phyloP scores from a whole-genome alignment of 2,329 filamentous ascomycete species.

The Cladosporium sp. region DNA sequence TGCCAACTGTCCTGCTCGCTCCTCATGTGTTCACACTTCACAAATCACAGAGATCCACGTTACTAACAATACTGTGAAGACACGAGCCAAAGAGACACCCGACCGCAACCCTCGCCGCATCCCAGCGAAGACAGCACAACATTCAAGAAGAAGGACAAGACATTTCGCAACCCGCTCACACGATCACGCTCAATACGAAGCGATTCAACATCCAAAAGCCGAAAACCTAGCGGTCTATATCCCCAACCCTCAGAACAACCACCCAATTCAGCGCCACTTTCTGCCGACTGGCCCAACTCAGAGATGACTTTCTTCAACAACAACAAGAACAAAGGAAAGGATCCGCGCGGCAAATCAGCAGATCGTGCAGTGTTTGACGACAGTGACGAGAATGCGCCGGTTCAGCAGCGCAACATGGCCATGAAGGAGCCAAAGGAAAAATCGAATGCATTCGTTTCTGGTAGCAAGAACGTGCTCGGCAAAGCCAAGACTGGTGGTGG shows the following conservation, averaged over 20 bases:
- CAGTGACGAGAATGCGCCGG: constrained; percentile 24
- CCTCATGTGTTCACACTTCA: not conserved
- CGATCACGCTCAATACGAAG: constrained; percentile 27
- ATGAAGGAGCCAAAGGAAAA: constrained; percentile 24
- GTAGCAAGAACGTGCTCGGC: constrained; percentile 26
- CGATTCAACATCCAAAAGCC: constrained; percentile 27
- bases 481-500: constrained; percentile 23
- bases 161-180: constrained; percentile 24
- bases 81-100: constrained; percentile 2
- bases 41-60: not conserved
- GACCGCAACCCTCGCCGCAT: constrained; percentile 23
- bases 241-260: constrained; percentile 20
- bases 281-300: constrained; percentile 23
- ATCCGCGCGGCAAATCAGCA: constrained; percentile 30
- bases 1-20: not conserved
- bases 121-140: constrained; percentile 26
- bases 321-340: constrained; percentile 22
- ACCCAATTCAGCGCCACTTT: constrained; percentile 26
- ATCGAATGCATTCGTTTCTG: constrained; percentile 21
- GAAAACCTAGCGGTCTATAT: constrained; percentile 15
- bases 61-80: constrained; percentile 3
- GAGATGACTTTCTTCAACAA: constrained; percentile 22
- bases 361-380: constrained; percentile 25
- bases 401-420: constrained; percentile 15
- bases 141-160: constrained; percentile 24